These are phyloP conservation scores for Yamadazyma siamensis DNA, from an alignment of 1,139 yeast genomes.

Conservation along the genomic window DNA sequence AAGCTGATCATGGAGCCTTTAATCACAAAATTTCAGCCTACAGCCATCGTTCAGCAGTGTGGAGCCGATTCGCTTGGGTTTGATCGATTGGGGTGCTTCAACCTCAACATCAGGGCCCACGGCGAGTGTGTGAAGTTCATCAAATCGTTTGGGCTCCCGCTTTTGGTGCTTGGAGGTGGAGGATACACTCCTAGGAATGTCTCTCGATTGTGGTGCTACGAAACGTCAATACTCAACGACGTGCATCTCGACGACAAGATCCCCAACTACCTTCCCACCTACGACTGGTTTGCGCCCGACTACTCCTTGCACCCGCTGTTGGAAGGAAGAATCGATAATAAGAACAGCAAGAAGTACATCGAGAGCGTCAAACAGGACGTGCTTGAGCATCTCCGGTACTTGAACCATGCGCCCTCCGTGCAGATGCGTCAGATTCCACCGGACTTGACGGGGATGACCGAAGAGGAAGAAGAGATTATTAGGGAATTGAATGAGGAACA, in stretches of 20 bases:
- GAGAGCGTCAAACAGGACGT: constrained; percentile 77
- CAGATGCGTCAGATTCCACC: constrained; percentile 91
- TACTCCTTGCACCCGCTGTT: constrained; percentile 84
- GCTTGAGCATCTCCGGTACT: constrained; percentile 74
- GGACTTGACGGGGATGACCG: constrained; percentile 64
- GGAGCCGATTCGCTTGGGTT: constrained; percentile 95
- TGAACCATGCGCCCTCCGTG: constrained; percentile 93
- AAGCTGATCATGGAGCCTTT: constrained; percentile 87
- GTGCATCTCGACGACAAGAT: constrained; percentile 70
- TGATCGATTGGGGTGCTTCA: constrained; percentile 89
- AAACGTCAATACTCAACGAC: constrained; percentile 82
- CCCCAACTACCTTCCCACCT: constrained; percentile 78
- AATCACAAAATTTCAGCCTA: constrained; percentile 70
- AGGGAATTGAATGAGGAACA: constrained; percentile 52
- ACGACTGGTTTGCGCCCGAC: constrained; percentile 91
- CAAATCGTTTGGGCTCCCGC: constrained; percentile 81
- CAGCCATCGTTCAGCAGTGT: constrained; percentile 86
- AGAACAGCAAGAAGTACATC: constrained; percentile 77
- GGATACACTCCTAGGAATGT: constrained; percentile 97
- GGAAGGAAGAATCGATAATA: constrained; percentile 86
- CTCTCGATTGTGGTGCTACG: constrained; percentile 91
- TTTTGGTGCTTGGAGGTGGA: constrained; percentile 95
- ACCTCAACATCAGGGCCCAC: constrained; percentile 87
- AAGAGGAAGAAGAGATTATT: constrained; percentile 56
- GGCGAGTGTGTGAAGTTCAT: constrained; percentile 93